phyloP scores from a whole-genome alignment of 371 early-diverging fungal species.

The Batkoa obscura region DNA sequence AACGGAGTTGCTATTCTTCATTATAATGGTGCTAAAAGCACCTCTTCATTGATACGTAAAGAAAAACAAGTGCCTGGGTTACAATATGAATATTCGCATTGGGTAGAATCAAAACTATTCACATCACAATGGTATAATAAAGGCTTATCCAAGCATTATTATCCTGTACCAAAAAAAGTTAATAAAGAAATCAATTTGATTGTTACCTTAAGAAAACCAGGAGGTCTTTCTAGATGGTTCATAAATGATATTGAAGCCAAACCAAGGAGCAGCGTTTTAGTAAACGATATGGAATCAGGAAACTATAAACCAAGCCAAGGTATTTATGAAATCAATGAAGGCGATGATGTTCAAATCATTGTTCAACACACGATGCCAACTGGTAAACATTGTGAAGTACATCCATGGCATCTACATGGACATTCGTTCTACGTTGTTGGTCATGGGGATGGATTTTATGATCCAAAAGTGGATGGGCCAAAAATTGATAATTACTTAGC shows the following conservation, averaged over 20 bases:
- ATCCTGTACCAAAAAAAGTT: too few relatives aligned
- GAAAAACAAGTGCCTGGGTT: too few relatives aligned
- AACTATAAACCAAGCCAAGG: not conserved
- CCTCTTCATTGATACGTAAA: not conserved
- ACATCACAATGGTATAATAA: not conserved
- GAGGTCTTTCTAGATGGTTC: not conserved
- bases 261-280: not conserved
- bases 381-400: not conserved
- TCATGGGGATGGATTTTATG: not conserved
- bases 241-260: not conserved
- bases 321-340: not conserved
- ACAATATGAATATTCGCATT: not conserved
- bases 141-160: not conserved
- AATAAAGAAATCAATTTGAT: too few relatives aligned
- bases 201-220: too few relatives aligned
- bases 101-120: not conserved
- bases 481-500: not conserved
- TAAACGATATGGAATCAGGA: too few relatives aligned
- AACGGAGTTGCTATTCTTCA: not conserved
- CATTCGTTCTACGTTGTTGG: not conserved
- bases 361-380: not conserved
- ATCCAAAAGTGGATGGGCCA: not conserved
- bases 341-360: not conserved
- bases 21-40: not conserved
- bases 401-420: not conserved